Base-by-base conservation (phyloP, 2,329 filamentous ascomycete species). In the Rutstroemia sp. region DNA sequence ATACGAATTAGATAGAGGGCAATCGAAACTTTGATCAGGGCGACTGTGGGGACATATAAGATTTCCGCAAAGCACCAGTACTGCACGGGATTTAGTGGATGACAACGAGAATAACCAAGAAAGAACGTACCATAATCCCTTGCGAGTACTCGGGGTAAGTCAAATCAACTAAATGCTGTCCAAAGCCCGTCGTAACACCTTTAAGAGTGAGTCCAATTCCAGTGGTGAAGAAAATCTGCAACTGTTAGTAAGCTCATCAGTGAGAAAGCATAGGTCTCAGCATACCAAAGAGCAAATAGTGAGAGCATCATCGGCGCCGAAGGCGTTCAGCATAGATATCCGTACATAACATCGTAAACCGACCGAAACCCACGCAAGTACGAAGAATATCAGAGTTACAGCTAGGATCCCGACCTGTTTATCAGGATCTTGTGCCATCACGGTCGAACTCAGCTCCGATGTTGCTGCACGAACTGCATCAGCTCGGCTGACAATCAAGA, bases 221-320 rank as follows among this genome's bases (percentile, higher is more conserved):
- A 8, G 54, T 23, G 8, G 54, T 54, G 34, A 66, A 63, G 1
- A 63, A 4, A 14, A 60, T 2, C 63, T 66, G 30, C 16, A 40
- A 34, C 23, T 17, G 36, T 51, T 44, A 57, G 56, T 23, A 7
- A n/a, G 25, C 4, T 47, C 5, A 8, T 16, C 21, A n/a, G 16
- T 27, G 2, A 8, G 25, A 6, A 27, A 25, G 7, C 25, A 25
- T 14, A 52, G 4, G 6, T 10, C 5, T 36, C 25, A 34, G 63
- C 67, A 57, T 66, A 80, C 77, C 67, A 77, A 66, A 3, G 75
- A 74, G 27, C 68, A 49, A 21, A 78, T 67, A 63, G 78, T 77
- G 53, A 78, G 64, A 60, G 71, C 75, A 69, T 81, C 78, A 49
- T 80, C 78, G 3, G 71, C 38, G 0, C 72, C 69, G 36, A 76